phyloP scores from a whole-genome alignment of 257 asterid species.

The Fraxinus cuspidata region DNA sequence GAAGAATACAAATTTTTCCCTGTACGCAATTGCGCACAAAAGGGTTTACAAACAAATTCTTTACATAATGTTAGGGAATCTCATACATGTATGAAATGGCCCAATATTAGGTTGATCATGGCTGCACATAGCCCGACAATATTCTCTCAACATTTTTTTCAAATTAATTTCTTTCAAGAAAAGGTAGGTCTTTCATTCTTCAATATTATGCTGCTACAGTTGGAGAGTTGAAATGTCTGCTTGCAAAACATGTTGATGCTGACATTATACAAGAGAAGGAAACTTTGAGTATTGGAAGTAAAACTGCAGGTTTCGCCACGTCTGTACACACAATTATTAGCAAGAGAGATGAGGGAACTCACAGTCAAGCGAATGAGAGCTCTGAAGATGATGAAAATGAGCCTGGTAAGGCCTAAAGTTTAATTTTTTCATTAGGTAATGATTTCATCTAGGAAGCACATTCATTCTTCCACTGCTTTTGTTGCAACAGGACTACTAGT shows the following conservation, averaged over 20 bases:
- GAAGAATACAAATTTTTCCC: background rate
- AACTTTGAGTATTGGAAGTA: background rate
- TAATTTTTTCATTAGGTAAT: background rate
- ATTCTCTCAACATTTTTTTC: background rate
- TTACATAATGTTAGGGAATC: background rate
- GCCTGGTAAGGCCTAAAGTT: background rate
- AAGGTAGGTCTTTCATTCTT: background rate
- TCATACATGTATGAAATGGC: background rate
- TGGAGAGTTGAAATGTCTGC: background rate
- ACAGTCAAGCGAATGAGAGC: background rate
- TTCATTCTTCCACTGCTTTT: background rate
- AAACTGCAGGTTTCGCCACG: background rate
- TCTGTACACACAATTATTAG: background rate
- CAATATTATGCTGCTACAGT: constrained; percentile 9
- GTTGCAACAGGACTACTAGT: background rate
- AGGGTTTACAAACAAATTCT: background rate
- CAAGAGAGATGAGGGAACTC: background rate
- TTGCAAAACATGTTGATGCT: constrained; percentile 12
- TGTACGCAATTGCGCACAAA: background rate
- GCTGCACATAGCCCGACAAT: background rate
- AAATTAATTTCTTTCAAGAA: background rate
- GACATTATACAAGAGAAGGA: background rate
- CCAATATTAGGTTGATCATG: background rate
- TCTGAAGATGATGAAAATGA: background rate
- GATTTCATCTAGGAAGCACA: background rate